Evolutionary conservation across 1,139 yeast genomes (phyloP).

Genomic region (Suhomyces chickasaworum): DNA sequence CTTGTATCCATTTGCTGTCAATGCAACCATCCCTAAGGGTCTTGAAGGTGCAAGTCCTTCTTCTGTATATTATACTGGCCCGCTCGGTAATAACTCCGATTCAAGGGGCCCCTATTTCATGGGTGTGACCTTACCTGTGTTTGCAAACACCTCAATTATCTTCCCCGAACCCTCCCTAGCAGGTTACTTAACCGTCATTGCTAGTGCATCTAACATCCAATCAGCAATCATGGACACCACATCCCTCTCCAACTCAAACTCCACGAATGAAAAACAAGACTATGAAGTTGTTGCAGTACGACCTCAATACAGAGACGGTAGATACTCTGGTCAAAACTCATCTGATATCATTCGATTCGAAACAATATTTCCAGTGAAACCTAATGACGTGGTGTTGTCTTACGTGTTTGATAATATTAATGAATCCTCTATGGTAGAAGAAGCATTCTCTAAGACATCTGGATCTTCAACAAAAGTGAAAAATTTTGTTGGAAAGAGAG

Average conservation of each 20-base stretch:
- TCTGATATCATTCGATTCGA: conserved; percentile 34
- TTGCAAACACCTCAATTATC: conserved; percentile 70
- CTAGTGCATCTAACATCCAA: conserved; percentile 57
- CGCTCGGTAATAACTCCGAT: conserved; percentile 45
- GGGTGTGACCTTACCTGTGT: conserved; percentile 70
- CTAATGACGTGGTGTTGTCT: conserved; percentile 29
- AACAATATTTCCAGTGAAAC: conserved; percentile 36
- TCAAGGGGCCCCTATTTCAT: conserved; percentile 43
- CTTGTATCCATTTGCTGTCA: conserved; percentile 55
- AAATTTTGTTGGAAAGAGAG: conserved; percentile 42
- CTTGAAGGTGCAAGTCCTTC: conserved; percentile 34
- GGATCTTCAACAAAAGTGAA: conserved; percentile 56
- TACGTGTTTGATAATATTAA: conserved; percentile 29
- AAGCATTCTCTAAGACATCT: conserved; percentile 36
- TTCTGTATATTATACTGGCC: conserved; percentile 61
- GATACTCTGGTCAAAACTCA: conserved; percentile 13
- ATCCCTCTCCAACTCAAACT: not conserved
- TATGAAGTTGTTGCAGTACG: conserved; percentile 37
- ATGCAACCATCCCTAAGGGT: conserved; percentile 44
- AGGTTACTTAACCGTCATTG: conserved; percentile 72
- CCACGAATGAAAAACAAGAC: conserved; percentile 22
- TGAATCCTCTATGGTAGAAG: conserved; percentile 38
- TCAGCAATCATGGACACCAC: conserved; percentile 47
- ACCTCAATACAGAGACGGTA: conserved; percentile 27
- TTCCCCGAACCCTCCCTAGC: conserved; percentile 58